Evolutionary conservation across 345 rosid genomes (phyloP).

Genomic region (Rhodamnia rubescens): DNA sequence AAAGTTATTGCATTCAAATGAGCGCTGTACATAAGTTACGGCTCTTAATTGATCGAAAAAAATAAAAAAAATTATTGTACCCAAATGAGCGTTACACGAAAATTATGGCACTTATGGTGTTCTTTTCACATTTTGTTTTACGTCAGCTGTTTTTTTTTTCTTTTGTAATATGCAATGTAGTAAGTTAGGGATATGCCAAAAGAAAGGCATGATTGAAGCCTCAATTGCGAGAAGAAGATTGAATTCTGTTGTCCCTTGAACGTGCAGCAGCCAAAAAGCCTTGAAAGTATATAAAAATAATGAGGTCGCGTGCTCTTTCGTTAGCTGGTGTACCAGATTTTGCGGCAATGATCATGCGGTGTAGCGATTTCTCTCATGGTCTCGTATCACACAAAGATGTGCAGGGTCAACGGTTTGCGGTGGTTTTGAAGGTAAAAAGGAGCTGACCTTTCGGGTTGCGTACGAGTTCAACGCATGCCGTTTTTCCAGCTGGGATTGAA

Average conservation of each 20-base stretch:
- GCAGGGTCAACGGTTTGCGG: not conserved
- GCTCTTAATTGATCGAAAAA: too few relatives aligned
- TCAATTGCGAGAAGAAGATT: not conserved
- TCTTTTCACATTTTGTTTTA: too few relatives aligned
- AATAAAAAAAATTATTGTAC: too few relatives aligned
- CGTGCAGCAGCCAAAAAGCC: not conserved
- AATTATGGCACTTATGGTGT: too few relatives aligned
- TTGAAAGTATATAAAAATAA: not conserved
- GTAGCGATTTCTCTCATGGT: not conserved
- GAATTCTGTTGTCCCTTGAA: not conserved
- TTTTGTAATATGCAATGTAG: too few relatives aligned
- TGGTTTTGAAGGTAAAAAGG: not conserved
- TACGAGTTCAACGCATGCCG: not conserved
- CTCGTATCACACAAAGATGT: not conserved
- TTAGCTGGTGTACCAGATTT: not conserved
- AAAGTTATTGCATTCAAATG: too few relatives aligned
- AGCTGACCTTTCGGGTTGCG: not conserved
- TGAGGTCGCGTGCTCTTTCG: not conserved
- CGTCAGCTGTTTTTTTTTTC: too few relatives aligned
- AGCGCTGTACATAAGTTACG: not conserved
- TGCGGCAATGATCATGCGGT: not conserved
- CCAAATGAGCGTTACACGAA: too few relatives aligned
- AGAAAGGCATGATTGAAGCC: not conserved
- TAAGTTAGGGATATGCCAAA: too few relatives aligned
- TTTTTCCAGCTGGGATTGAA: too few relatives aligned